Evolutionary conservation across 2,329 filamentous ascomycete species (phyloP).

Genomic region (Bipolaris victoriae): DNA sequence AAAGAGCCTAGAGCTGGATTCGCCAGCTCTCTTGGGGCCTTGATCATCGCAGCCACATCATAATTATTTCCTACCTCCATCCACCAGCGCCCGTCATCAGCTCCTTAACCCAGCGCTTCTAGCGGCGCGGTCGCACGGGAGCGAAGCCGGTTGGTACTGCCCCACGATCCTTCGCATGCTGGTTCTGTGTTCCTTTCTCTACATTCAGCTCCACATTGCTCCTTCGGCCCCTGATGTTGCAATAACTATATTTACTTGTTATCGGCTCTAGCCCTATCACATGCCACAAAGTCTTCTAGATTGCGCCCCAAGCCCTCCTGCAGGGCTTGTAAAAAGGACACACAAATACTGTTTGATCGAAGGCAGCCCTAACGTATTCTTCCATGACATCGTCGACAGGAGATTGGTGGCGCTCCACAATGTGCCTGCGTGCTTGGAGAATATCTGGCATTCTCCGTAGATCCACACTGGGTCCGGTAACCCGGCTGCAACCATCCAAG

Average conservation of each 20-base stretch:
- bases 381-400: not conserved
- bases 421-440: not conserved
- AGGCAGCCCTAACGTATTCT: not conserved
- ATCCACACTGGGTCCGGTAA: slow-evolving; percentile 2
- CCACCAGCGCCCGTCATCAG: not conserved
- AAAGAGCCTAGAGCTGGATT: not conserved
- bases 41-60: slow-evolving; percentile 5
- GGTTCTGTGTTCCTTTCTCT: not conserved
- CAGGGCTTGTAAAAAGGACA: not conserved
- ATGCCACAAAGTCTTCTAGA: not conserved
- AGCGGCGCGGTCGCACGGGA: not conserved
- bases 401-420: not conserved
- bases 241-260: not conserved
- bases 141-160: not conserved
- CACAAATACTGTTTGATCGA: not conserved
- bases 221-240: not conserved
- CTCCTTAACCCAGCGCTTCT: not conserved
- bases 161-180: not conserved
- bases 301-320: not conserved
- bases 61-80: not conserved
- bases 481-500: slow-evolving; percentile 3
- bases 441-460: not conserved
- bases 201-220: slow-evolving; percentile 1
- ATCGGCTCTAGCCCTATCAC: not conserved
- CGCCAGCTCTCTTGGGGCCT: not conserved